Percentiles rank a stretch among this genome's conserved stretches.
Evolutionary conservation across 2,329 filamentous ascomycete species (phyloP).

Genomic region (Phialophora tarda): DNA sequence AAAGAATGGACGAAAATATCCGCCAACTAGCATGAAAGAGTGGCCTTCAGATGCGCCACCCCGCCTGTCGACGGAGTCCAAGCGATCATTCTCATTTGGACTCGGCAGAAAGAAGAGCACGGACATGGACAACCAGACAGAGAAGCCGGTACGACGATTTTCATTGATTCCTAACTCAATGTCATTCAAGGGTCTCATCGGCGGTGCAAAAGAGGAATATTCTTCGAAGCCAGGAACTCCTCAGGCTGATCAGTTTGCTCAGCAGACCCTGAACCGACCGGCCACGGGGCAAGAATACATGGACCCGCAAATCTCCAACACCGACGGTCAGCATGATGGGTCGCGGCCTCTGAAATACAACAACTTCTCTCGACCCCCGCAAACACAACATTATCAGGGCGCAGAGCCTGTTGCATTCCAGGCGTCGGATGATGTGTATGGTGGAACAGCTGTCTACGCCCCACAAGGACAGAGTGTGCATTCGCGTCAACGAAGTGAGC

Average conservation of each 20-base stretch:
- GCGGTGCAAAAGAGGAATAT: conserved; percentile 59
- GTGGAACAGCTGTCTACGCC: conserved; percentile 38
- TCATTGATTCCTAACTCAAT: conserved; percentile 71
- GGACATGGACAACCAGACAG: conserved; percentile 66
- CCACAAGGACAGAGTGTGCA: conserved; percentile 36
- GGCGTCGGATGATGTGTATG: conserved; percentile 38
- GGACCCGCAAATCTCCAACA: conserved; percentile 22
- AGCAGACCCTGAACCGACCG: conserved; percentile 27
- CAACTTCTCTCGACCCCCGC: conserved; percentile 39
- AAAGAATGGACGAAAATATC: conserved; percentile 71
- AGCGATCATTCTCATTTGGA: conserved; percentile 72
- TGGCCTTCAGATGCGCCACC: conserved; percentile 63
- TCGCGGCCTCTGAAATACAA: conserved; percentile 29
- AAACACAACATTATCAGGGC: conserved; percentile 35
- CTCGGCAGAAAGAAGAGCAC: conserved; percentile 74
- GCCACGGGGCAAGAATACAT: conserved; percentile 25
- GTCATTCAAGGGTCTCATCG: conserved; percentile 68
- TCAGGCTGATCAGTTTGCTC: conserved; percentile 45
- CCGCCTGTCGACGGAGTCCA: conserved; percentile 73
- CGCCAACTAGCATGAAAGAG: conserved; percentile 86
- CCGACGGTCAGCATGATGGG: conserved; percentile 37
- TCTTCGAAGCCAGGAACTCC: conserved; percentile 48
- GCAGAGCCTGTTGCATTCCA: conserved; percentile 20
- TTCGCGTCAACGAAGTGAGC: conserved; percentile 48
- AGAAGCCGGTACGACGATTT: conserved; percentile 68